Evolutionary conservation across 805 yeast genomes (phyloP), one percentile per base, ranked within the genome.

Genomic region (Starmerella powellii): DNA sequence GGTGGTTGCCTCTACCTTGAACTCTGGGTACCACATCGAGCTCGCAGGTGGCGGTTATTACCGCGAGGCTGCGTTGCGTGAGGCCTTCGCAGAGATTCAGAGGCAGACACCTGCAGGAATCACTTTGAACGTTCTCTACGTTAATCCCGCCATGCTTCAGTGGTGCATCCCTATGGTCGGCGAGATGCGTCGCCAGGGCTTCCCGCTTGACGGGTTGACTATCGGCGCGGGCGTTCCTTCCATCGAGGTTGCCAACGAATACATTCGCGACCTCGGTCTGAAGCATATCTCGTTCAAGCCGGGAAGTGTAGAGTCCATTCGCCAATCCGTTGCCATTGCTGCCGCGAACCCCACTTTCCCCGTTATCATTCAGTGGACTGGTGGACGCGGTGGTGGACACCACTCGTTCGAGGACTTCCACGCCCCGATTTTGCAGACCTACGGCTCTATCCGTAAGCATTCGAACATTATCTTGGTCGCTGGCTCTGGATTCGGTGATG

Each of bases 351-450:
- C 98, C 53, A 68, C 63, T 50, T 91, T 91, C 87, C 99, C 98
- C 51, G 85, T 91, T 58, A 88, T 91, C 42, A 68, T 91, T 56
- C 98, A 91, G 71, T 91, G 99, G 99, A 91, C 99, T 46, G 98
- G 97, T 74, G 99, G 99, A 65, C 87, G 99, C 74, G 99, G 96
- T 70, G 99, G 99, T 74, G 99, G 99, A 60, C 99, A 91, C 64
- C 99, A 91, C 66, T 88, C 97, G 38, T 91, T 78, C 60, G 99
- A 91, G 72, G 99, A 91, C 68, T 86, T 88, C 91, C 98, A 91
- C 65, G 88, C 87, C 60, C 97, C 98, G 54, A 74, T 91, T 53
- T 68, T 91, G 60, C 95, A 85, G 65, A 91, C 91, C 88, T 91
- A 91, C 67, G 70, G 94, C 53, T 80, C 81, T 70, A 81, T 91